Evolutionary conservation across 176 grass and related monocot genomes (phyloP).

Genomic region (Areca catechu): DNA sequence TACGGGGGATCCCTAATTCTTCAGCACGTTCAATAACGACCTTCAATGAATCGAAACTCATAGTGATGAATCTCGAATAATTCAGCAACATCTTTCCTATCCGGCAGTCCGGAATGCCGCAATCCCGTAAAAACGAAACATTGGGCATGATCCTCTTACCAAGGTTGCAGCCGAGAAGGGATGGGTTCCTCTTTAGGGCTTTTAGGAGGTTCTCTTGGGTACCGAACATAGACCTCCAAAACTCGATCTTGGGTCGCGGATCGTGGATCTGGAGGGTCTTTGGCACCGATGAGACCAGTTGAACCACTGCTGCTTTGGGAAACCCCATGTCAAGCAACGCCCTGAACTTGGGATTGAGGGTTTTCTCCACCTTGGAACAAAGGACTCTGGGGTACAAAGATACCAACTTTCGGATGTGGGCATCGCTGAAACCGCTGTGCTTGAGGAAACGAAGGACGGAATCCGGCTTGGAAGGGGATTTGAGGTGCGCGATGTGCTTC

Average conservation of each 20-base stretch:
- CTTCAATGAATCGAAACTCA: neutral
- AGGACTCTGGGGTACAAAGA: neutral
- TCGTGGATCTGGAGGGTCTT: neutral
- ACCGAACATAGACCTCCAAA: neutral
- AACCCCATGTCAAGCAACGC: neutral
- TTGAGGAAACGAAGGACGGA: conserved; percentile 16
- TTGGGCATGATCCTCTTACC: neutral
- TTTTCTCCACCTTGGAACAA: conserved; percentile 3
- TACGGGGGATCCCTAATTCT: neutral
- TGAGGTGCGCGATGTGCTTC: neutral
- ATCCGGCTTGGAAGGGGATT: neutral
- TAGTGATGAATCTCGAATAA: neutral
- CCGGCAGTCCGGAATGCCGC: neutral
- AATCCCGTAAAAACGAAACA: neutral
- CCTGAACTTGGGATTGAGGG: neutral
- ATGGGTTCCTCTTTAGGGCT: neutral
- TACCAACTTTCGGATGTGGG: conserved; percentile 7
- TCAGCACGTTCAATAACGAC: neutral
- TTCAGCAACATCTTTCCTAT: neutral
- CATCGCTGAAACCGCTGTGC: conserved; percentile 6
- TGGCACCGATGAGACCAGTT: neutral
- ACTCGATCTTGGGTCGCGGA: neutral
- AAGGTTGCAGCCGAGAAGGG: neutral
- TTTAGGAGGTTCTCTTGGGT: neutral
- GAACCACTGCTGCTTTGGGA: neutral